Evolutionary conservation across 495 filamentous ascomycete genomes (phyloP).

Genomic region (Aspergillus leporis): DNA sequence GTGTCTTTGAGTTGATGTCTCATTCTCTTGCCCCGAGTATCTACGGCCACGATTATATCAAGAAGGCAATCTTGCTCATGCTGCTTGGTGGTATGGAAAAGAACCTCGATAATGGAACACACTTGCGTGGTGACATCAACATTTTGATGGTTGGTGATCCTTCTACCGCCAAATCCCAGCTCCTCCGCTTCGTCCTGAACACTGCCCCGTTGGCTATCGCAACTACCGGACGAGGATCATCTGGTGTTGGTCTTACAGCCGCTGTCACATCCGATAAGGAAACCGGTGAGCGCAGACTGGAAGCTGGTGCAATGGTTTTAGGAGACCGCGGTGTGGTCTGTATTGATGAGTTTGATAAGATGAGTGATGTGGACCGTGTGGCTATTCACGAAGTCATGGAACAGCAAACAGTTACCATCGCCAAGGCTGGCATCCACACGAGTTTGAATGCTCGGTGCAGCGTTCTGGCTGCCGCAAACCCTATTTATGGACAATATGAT

Average conservation of each 20-base stretch:
- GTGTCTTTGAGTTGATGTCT: conserved; percentile 90
- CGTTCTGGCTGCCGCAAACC: conserved; percentile 96
- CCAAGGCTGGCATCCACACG: conserved; percentile 98
- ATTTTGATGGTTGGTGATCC: conserved; percentile 99
- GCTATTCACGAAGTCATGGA: conserved; percentile 99
- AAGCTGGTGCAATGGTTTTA: conserved; percentile 98
- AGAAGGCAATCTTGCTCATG: conserved; percentile 97
- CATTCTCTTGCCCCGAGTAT: conserved; percentile 98
- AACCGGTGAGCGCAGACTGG: conserved; percentile 90
- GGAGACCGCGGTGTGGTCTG: conserved; percentile 96
- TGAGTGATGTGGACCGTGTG: conserved; percentile 97
- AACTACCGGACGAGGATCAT: conserved; percentile 95
- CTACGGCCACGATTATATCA: conserved; percentile 96
- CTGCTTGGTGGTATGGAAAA: conserved; percentile 98
- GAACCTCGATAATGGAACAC: conserved; percentile 96
- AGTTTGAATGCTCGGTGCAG: conserved; percentile 96
- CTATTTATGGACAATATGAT: conserved; percentile 98
- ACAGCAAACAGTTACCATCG: conserved; percentile 98
- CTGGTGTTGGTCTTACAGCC: conserved; percentile 96
- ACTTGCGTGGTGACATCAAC: conserved; percentile 98
- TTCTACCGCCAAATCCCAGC: conserved; percentile 96
- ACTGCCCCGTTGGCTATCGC: conserved; percentile 96
- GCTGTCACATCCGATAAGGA: conserved; percentile 97
- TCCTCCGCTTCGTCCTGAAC: conserved; percentile 96
- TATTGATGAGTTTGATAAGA: conserved; percentile 99